Evolutionary conservation across 306 rosid species (phyloP).

Genomic region (Mimosa pudica): DNA sequence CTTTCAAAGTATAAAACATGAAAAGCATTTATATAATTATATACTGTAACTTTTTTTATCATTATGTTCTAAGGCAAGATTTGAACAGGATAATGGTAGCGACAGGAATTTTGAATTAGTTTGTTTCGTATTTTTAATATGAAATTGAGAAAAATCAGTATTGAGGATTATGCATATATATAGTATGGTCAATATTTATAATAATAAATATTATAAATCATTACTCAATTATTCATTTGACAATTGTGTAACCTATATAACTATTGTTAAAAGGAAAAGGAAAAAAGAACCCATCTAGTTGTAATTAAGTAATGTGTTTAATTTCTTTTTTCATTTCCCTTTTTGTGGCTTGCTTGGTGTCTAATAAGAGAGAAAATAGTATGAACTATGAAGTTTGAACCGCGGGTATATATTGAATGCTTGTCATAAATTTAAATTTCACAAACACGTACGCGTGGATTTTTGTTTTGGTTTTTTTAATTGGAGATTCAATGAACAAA

Average conservation of each 20-base stretch:
- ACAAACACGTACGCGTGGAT: too few relatives aligned
- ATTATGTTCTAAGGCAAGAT: background rate
- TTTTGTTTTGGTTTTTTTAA: too few relatives aligned
- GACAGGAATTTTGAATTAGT: background rate
- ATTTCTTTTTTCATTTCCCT: background rate
- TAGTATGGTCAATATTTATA: background rate
- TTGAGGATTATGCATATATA: background rate
- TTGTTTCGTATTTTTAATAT: background rate
- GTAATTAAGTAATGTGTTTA: background rate
- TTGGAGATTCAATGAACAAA: background rate
- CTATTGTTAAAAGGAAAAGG: too few relatives aligned
- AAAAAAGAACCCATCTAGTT: background rate
- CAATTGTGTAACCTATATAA: background rate
- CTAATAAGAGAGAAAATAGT: background rate
- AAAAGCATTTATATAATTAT: background rate
- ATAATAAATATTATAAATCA: background rate
- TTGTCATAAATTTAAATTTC: too few relatives aligned
- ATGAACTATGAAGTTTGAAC: too few relatives aligned
- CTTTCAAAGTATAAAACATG: background rate
- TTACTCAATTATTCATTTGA: background rate
- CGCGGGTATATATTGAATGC: too few relatives aligned
- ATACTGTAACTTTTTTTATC: background rate
- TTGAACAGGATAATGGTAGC: background rate
- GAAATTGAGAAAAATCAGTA: background rate
- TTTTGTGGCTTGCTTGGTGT: background rate